Conservation (phyloP, 2,329 filamentous ascomycete genomes). For the Trichoderma sp. region DNA sequence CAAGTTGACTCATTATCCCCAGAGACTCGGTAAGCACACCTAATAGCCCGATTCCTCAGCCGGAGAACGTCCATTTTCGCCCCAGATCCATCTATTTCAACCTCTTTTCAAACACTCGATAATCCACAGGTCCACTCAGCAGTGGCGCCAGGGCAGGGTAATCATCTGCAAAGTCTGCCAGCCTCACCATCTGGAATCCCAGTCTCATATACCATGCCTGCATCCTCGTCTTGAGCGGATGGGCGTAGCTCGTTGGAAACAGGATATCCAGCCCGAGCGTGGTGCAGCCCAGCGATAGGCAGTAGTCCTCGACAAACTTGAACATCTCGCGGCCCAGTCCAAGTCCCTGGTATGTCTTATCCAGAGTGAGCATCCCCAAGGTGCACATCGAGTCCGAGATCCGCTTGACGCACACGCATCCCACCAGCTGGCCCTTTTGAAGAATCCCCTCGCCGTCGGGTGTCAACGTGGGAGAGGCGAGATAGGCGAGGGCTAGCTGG, state of each 20-base stretch:
- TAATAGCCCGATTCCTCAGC: background rate
- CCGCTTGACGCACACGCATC: conserved; percentile 30
- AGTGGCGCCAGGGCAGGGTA: conserved; percentile 29
- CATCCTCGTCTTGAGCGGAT: conserved; percentile 29
- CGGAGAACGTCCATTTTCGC: background rate
- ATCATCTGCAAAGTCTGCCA: conserved; percentile 29
- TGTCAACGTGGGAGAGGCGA: background rate
- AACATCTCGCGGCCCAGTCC: conserved; percentile 28
- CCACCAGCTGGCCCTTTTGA: conserved; percentile 21
- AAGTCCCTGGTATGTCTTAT: conserved; percentile 24
- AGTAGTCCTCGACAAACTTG: conserved; percentile 30
- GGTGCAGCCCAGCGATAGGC: conserved; percentile 27
- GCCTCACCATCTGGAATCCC: conserved; percentile 28
- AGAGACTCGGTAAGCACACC: background rate
- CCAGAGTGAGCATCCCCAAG: conserved; percentile 32
- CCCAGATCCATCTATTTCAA: background rate
- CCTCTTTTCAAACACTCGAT: conserved; percentile 31
- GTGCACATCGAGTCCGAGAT: conserved; percentile 24
- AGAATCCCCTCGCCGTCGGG: background rate
- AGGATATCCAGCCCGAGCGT: conserved; percentile 32
- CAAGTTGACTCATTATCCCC: background rate
- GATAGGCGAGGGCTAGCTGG: conserved; percentile 28
- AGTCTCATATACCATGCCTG: conserved; percentile 30
- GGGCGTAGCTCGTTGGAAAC: conserved; percentile 27
- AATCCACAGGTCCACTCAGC: conserved; percentile 29